phyloP scores from a whole-genome alignment of 2,329 filamentous ascomycete species.

The Penicillium digitatum region DNA sequence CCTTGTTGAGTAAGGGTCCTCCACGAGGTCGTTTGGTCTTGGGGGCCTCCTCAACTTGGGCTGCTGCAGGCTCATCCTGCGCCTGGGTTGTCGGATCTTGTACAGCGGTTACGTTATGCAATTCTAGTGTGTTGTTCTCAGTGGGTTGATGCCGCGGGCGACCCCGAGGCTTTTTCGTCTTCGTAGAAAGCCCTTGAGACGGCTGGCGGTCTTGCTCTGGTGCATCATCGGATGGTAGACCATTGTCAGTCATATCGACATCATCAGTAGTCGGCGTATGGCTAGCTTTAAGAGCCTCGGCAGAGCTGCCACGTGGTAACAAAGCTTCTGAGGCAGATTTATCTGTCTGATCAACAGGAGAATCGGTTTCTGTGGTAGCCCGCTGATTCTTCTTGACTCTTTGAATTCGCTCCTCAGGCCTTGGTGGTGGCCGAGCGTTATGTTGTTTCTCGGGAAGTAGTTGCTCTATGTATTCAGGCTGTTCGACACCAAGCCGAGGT shows the following conservation, averaged over 20 bases:
- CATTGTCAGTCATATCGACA: neutral
- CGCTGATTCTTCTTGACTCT: neutral
- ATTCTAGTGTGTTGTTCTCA: neutral
- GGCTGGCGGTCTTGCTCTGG: neutral
- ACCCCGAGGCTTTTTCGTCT: neutral
- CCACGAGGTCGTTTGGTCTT: conserved; percentile 9
- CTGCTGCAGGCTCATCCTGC: neutral
- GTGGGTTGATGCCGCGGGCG: neutral
- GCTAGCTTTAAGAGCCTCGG: neutral
- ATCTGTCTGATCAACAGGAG: neutral
- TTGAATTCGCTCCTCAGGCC: neutral
- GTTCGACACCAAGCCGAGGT: neutral
- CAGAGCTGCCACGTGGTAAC: neutral
- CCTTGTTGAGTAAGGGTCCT: neutral
- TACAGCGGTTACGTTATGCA: neutral
- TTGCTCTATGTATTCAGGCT: neutral
- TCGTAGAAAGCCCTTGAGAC: neutral
- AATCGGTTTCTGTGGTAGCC: neutral
- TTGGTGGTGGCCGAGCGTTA: conserved; percentile 8
- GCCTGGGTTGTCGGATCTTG: neutral
- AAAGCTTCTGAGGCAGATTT: neutral
- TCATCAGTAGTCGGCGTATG: neutral
- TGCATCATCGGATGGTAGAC: neutral
- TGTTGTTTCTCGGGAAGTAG: neutral
- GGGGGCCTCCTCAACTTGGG: neutral